Percentiles rank a stretch among this genome's conserved stretches.
Conservation (phyloP, 768 basidiomycete genomes). For the Hygrocybe coccinea region DNA sequence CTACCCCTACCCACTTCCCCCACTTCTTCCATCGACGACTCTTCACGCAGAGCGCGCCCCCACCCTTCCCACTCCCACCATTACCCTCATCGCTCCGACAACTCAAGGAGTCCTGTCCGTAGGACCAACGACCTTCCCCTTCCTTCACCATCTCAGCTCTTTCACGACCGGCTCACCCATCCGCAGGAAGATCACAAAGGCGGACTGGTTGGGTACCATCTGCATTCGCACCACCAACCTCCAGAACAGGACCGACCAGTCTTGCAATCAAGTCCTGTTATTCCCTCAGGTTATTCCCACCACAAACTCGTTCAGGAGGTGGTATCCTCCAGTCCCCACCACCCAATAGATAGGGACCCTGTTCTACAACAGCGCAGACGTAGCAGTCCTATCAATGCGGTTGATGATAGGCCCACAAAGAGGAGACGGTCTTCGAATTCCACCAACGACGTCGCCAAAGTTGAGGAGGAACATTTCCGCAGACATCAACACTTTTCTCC, state of each 20-base stretch:
- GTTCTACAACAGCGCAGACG: not conserved
- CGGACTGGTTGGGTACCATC: too few species aligned
- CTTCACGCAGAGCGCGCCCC: too few species aligned
- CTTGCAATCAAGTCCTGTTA: too few species aligned
- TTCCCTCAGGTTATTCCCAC: too few species aligned
- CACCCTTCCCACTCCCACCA: not conserved
- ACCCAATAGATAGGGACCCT: not conserved
- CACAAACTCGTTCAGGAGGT: not conserved
- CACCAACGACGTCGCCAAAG: not conserved
- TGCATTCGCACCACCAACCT: too few species aligned
- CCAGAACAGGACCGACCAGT: too few species aligned
- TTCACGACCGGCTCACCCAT: too few species aligned
- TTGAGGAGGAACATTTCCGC: not conserved
- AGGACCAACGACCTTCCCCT: not conserved
- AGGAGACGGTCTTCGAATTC: not conserved
- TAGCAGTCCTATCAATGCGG: not conserved
- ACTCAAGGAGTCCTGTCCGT: not conserved
- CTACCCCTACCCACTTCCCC: too few species aligned
- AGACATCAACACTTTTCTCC: not conserved
- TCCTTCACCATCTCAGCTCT: not conserved
- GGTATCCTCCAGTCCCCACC: not conserved
- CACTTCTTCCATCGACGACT: too few species aligned
- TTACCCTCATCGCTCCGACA: not conserved
- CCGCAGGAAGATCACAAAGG: too few species aligned
- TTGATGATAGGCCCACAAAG: not conserved